These are phyloP conservation scores for Wickerhamiella dianesei DNA, from an alignment of 805 yeast species.

Conservation along the genomic window DNA sequence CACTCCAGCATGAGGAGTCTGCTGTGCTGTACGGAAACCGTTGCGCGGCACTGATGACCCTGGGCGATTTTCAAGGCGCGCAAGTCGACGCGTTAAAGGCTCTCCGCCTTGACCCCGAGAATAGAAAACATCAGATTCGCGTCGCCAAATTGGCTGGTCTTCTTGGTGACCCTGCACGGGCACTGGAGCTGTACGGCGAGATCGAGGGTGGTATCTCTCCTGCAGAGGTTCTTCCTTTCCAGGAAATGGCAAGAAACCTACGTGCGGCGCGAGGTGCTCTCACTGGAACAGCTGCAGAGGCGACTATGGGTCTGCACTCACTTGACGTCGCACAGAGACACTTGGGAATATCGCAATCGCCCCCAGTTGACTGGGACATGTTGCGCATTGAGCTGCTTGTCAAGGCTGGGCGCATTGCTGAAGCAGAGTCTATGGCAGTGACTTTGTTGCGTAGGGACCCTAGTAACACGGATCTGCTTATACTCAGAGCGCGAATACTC, in stretches of 20 bases:
- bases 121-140: conserved; percentile 25
- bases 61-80: conserved; percentile 24
- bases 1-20: conserved; percentile 27
- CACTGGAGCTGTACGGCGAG: conserved; percentile 20
- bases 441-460: conserved; percentile 25
- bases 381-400: conserved; percentile 22
- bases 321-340: conserved; percentile 27
- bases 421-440: conserved; percentile 28
- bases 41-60: conserved; percentile 28
- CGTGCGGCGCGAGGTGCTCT: conserved; percentile 23
- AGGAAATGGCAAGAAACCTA: conserved; percentile 28
- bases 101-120: conserved; percentile 21
- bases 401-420: conserved; percentile 23
- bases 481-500: conserved; percentile 27
- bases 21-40: conserved; percentile 29
- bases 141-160: conserved; percentile 26
- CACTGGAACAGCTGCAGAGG: conserved; percentile 15
- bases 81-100: conserved; percentile 25
- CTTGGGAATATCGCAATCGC: conserved; percentile 24
- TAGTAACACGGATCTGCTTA: conserved; percentile 29
- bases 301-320: conserved; percentile 25
- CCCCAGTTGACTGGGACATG: conserved; percentile 27
- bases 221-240: conserved; percentile 21
- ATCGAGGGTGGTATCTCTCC: conserved; percentile 15
- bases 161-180: conserved; percentile 26